Evolutionary conservation across 768 basidiomycete species (phyloP).

Genomic region (Hypsizygus marmoreus): DNA sequence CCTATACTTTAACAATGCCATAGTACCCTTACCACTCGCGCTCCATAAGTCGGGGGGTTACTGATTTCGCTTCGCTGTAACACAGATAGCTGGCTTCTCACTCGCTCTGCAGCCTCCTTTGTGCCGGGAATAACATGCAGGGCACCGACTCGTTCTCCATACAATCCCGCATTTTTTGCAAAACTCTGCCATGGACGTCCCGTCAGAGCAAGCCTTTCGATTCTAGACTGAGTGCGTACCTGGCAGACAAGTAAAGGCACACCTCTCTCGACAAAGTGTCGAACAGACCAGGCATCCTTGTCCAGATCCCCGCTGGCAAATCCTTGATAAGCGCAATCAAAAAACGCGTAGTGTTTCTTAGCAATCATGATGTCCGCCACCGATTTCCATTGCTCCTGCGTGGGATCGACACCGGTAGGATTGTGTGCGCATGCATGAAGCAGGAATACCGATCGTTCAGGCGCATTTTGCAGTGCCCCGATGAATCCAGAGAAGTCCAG

Average conservation of each 20-base stretch:
- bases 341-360: constrained; percentile 85
- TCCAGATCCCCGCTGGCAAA: constrained; percentile 94
- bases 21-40: constrained; percentile 64
- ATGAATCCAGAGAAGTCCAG: constrained; percentile 78
- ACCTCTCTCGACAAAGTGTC: constrained; percentile 76
- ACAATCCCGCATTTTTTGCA: constrained; percentile 95
- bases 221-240: constrained; percentile 43
- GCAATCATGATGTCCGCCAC: constrained; percentile 72
- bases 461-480: constrained; percentile 59
- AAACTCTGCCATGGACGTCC: too few relatives aligned
- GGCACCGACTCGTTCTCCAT: constrained; percentile 94
- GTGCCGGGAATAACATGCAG: constrained; percentile 75
- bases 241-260: constrained; percentile 87
- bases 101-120: constrained; percentile 66
- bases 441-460: constrained; percentile 80
- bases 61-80: constrained; percentile 94
- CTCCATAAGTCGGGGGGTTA: constrained; percentile 91
- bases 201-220: too few relatives aligned
- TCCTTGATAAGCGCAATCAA: constrained; percentile 97
- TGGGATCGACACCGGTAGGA: constrained; percentile 95
- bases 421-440: constrained; percentile 97
- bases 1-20: constrained; percentile 1
- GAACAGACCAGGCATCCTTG: constrained; percentile 88
- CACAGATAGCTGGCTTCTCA: constrained; percentile 89
- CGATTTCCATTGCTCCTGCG: constrained; percentile 79